Conservation (phyloP, 371 early-diverging fungal genomes). For the Amoeboaphelidium occidentale region DNA sequence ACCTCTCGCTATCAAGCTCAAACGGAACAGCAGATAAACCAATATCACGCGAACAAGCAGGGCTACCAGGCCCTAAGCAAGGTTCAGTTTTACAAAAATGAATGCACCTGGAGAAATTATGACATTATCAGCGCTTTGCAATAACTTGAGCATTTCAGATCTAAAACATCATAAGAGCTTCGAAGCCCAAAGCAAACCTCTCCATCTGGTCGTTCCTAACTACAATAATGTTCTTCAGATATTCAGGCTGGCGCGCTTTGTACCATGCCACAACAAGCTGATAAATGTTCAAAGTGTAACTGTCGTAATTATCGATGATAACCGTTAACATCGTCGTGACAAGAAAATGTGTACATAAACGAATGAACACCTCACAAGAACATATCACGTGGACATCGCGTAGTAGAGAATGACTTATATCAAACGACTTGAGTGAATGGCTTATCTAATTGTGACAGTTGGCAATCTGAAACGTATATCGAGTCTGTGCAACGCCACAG, state of each 20-base stretch:
- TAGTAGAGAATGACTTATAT: too few relatives aligned
- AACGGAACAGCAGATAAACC: too few relatives aligned
- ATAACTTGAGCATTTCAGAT: background rate
- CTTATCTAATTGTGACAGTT: too few relatives aligned
- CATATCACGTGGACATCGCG: too few relatives aligned
- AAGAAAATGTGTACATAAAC: too few relatives aligned
- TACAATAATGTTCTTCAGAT: slow-evolving; percentile 19
- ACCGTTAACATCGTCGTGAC: slow-evolving; percentile 12
- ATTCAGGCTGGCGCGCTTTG: slow-evolving; percentile 1
- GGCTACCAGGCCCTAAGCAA: too few relatives aligned
- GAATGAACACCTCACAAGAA: too few relatives aligned
- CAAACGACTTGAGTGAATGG: too few relatives aligned
- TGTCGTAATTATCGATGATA: slow-evolving; percentile 88
- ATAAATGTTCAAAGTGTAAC: slow-evolving; percentile 77
- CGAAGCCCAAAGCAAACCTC: slow-evolving; percentile 24
- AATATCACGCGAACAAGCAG: too few relatives aligned
- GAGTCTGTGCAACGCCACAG: too few relatives aligned
- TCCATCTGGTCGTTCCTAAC: slow-evolving; percentile 71
- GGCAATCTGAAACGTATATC: too few relatives aligned
- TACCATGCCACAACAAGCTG: slow-evolving; percentile 24
- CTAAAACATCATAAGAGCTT: background rate
- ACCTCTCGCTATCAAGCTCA: slow-evolving; percentile 10
- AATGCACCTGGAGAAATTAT: background rate
- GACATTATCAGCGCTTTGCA: background rate
- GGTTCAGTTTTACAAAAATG: background rate